A percentile compares a stretch with the other conserved stretches of the same genome.
Conservation (phyloP, 805 yeast genomes). For the Yamadazyma sp. region DNA sequence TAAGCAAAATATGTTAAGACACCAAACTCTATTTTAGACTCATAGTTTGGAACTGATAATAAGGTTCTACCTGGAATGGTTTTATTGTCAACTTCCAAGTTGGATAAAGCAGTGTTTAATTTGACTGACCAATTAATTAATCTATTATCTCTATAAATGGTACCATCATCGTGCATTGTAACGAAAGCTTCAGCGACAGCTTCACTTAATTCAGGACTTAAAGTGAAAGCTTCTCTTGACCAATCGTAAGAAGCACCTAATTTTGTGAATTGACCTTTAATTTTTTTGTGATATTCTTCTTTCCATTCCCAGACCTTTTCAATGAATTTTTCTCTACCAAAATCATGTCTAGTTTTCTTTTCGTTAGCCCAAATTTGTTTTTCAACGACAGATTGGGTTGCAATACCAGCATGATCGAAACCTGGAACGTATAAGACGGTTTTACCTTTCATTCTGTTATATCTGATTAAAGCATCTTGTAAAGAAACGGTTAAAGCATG, state of each 20-base stretch:
- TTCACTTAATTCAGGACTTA: slow-evolving; percentile 70
- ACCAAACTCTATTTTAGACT: slow-evolving; percentile 90
- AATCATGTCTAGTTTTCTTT: slow-evolving; percentile 88
- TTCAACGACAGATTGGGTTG: slow-evolving; percentile 97
- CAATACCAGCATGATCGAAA: slow-evolving; percentile 98
- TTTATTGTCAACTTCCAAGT: slow-evolving; percentile 94
- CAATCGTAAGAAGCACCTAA: slow-evolving; percentile 98
- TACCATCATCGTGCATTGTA: slow-evolving; percentile 88
- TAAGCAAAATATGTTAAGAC: slow-evolving; percentile 94
- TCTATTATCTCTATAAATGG: slow-evolving; percentile 89
- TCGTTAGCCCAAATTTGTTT: slow-evolving; percentile 89
- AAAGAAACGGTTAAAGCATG: slow-evolving; percentile 95
- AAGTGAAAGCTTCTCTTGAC: slow-evolving; percentile 90
- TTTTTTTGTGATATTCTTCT: slow-evolving; percentile 83
- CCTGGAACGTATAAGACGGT: slow-evolving; percentile 93
- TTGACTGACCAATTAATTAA: slow-evolving; percentile 96
- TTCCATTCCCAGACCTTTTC: slow-evolving; percentile 98
- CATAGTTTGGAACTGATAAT: slow-evolving; percentile 86
- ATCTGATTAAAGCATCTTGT: slow-evolving; percentile 91
- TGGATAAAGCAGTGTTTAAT: slow-evolving; percentile 91
- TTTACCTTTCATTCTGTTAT: slow-evolving; percentile 95
- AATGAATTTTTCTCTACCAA: slow-evolving; percentile 86
- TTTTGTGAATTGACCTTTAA: slow-evolving; percentile 77
- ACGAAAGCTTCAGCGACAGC: slow-evolving; percentile 93
- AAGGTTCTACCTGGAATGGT: slow-evolving; percentile 79